Percentiles rank a stretch among this genome's conserved stretches.
Evolutionary conservation across 208 protist species (phyloP).

Genomic region (Hexamita inflata): DNA sequence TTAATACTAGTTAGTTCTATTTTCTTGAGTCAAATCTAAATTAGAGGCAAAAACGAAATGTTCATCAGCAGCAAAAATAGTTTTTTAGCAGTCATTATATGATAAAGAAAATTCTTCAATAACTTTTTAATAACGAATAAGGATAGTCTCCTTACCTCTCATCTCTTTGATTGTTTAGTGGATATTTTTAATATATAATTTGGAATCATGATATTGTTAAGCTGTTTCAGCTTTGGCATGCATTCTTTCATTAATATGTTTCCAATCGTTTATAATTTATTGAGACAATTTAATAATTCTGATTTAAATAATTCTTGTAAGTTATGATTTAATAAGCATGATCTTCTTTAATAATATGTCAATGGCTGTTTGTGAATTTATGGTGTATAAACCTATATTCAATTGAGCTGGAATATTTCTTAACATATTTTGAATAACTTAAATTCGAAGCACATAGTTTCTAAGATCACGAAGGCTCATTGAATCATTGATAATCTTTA

Average conservation of each 20-base stretch:
- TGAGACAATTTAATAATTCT: not conserved
- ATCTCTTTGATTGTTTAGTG: not conserved
- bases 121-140: not conserved
- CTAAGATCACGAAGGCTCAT: too few species aligned
- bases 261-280: conserved; percentile 3
- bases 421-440: too few species aligned
- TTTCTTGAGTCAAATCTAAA: too few species aligned
- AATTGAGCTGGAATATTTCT: not conserved
- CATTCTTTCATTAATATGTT: conserved; percentile 9
- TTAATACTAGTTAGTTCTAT: too few species aligned
- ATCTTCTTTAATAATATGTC: not conserved
- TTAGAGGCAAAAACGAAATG: too few species aligned
- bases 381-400: not conserved
- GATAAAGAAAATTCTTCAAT: conserved; percentile 2
- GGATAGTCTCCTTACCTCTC: not conserved
- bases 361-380: not conserved
- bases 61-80: too few species aligned
- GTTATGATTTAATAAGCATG: not conserved
- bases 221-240: not conserved
- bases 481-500: too few species aligned
- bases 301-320: conserved; percentile 3
- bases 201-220: not conserved
- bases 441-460: too few species aligned
- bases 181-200: not conserved
- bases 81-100: conserved; percentile 1